phyloP scores from a whole-genome alignment of 176 grass and related monocot genomes.

The Aegilops speltoides region DNA sequence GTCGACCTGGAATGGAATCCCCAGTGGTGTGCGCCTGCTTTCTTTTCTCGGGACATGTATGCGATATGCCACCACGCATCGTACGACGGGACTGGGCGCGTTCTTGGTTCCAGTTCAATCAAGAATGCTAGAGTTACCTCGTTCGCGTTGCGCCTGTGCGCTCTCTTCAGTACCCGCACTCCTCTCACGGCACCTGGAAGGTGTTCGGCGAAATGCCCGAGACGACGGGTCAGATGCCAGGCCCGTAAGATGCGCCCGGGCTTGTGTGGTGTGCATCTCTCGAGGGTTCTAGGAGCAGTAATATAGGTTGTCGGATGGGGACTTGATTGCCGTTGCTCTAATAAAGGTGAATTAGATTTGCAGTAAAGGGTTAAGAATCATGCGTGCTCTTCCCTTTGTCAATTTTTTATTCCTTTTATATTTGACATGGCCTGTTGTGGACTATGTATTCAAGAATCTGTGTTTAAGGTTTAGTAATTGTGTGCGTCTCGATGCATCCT shows the following conservation, averaged over 20 bases:
- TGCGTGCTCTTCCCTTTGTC: too few species aligned
- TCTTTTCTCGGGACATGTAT: neutral
- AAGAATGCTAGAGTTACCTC: neutral
- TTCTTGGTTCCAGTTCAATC: neutral
- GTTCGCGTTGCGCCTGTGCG: neutral
- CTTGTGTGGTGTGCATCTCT: too few species aligned
- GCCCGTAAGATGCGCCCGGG: neutral
- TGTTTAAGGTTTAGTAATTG: too few species aligned
- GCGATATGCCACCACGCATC: neutral
- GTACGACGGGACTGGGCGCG: neutral
- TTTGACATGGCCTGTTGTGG: too few species aligned
- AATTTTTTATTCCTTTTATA: too few species aligned
- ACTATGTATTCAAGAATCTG: too few species aligned
- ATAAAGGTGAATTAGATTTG: too few species aligned
- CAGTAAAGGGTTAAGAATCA: too few species aligned
- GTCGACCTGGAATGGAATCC: neutral
- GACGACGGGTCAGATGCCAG: neutral
- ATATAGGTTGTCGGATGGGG: too few species aligned
- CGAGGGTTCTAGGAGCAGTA: too few species aligned
- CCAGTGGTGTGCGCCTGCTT: neutral
- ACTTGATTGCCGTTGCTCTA: too few species aligned
- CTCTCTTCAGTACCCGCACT: neutral
- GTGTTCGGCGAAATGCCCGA: neutral
- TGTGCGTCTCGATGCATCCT: too few species aligned
- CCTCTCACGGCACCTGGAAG: neutral